Evolutionary conservation across 306 rosid species (phyloP).

Genomic region (Vigna nakashimae): DNA sequence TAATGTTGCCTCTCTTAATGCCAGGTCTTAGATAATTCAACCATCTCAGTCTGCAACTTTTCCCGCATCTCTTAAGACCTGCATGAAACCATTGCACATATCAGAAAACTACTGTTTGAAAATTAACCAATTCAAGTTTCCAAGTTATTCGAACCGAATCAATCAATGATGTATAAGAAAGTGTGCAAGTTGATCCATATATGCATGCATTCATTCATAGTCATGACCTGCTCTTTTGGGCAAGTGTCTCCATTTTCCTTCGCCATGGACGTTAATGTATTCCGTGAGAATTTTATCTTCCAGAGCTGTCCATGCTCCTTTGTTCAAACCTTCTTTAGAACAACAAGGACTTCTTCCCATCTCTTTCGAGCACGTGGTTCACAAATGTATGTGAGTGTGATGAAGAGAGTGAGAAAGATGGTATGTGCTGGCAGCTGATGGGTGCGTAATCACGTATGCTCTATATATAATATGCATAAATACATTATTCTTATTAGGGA

Average conservation of each 20-base stretch:
- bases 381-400: background rate
- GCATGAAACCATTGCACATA: background rate
- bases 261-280: constrained; percentile 52
- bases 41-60: constrained; percentile 56
- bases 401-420: background rate
- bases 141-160: background rate
- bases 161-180: background rate
- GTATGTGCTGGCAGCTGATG: background rate
- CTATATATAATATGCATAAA: constrained; percentile 3
- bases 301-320: constrained; percentile 63
- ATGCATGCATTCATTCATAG: background rate
- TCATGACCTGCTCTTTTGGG: constrained; percentile 60
- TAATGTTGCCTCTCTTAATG: constrained; percentile 50
- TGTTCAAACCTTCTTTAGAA: constrained; percentile 55
- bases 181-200: background rate
- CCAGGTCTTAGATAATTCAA: constrained; percentile 54
- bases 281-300: constrained; percentile 56
- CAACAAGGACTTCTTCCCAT: constrained; percentile 67
- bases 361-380: background rate
- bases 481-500: background rate
- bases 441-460: background rate
- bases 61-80: constrained; percentile 61
- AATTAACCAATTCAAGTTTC: background rate
- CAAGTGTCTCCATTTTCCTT: constrained; percentile 61
- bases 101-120: background rate